Percentiles rank a stretch among this genome's conserved stretches.
Conservation (phyloP, 768 basidiomycete genomes). For the Lentinula guzmanii region DNA sequence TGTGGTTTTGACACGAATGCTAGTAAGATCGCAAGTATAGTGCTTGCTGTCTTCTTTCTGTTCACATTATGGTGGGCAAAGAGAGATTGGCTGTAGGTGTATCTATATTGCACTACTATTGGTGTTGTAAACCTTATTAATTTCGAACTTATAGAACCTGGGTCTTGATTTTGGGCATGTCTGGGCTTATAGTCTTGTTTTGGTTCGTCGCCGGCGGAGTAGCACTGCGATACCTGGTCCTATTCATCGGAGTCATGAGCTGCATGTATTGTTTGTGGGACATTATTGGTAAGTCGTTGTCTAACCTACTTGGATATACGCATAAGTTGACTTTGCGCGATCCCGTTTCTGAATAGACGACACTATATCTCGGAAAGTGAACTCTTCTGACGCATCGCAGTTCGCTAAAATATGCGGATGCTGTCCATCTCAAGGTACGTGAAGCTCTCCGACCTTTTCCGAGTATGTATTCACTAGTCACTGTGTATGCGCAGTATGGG, state of each 20-base stretch:
- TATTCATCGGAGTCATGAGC: constrained; percentile 86
- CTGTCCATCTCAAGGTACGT: constrained; percentile 70
- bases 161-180: constrained; percentile 73
- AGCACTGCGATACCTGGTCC: constrained; percentile 73
- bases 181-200: constrained; percentile 71
- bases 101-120: not conserved
- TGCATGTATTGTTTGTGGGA: constrained; percentile 88
- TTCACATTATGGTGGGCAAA: constrained; percentile 88
- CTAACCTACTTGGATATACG: not conserved
- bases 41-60: constrained; percentile 80
- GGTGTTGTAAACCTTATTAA: not conserved
- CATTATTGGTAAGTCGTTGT: constrained; percentile 53
- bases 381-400: constrained; percentile 80
- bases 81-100: constrained; percentile 61
- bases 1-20: constrained; percentile 89
- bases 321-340: not conserved
- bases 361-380: constrained; percentile 78
- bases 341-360: constrained; percentile 47
- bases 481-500: constrained; percentile 59
- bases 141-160: constrained; percentile 51
- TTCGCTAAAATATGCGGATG: constrained; percentile 85
- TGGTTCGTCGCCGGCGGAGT: constrained; percentile 77
- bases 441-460: not conserved
- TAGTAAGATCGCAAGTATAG: constrained; percentile 76
- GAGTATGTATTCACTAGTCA: not conserved